phyloP scores from a whole-genome alignment of 352 stramenopile genomes.

The Blastocystis sp. region DNA sequence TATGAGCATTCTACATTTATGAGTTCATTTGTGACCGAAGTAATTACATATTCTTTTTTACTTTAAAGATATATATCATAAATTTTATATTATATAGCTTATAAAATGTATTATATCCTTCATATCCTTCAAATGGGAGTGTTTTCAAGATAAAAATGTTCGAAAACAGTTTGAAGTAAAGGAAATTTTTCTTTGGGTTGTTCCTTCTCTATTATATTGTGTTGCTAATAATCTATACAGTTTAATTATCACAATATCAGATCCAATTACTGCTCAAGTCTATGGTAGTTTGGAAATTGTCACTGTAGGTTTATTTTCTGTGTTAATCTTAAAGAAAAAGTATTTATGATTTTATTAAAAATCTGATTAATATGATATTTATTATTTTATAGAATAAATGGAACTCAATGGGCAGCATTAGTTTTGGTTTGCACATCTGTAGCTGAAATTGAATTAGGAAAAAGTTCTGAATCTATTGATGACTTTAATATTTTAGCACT shows the following conservation, averaged over 20 bases:
- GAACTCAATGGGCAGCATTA: slow-evolving; percentile 22
- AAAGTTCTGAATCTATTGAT: slow-evolving; percentile 5
- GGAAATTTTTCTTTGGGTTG: slow-evolving; percentile 26
- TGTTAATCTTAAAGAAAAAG: slow-evolving; percentile 22
- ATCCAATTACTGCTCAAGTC: slow-evolving; percentile 28
- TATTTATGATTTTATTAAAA: neutral
- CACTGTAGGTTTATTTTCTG: slow-evolving; percentile 21
- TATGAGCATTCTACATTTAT: slow-evolving; percentile 36
- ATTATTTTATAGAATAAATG: neutral
- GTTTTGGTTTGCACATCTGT: slow-evolving; percentile 19
- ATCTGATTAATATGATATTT: too few species aligned
- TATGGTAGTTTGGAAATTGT: slow-evolving; percentile 30
- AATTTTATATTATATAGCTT: slow-evolving; percentile 2
- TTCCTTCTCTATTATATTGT: slow-evolving; percentile 12
- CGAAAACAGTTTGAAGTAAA: slow-evolving; percentile 15
- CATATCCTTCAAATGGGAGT: slow-evolving; percentile 7
- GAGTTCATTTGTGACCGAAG: slow-evolving; percentile 31
- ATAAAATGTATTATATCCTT: slow-evolving; percentile 12
- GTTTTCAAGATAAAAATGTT: neutral
- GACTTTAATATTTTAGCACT: slow-evolving; percentile 11
- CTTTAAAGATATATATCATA: too few species aligned
- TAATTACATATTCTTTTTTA: neutral
- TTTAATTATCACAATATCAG: slow-evolving; percentile 29
- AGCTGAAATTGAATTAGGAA: slow-evolving; percentile 30
- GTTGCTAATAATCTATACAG: slow-evolving; percentile 35